These are phyloP conservation scores for Wickerhamiella occidentalis DNA, from an alignment of 805 yeast species.

Conservation along the genomic window DNA sequence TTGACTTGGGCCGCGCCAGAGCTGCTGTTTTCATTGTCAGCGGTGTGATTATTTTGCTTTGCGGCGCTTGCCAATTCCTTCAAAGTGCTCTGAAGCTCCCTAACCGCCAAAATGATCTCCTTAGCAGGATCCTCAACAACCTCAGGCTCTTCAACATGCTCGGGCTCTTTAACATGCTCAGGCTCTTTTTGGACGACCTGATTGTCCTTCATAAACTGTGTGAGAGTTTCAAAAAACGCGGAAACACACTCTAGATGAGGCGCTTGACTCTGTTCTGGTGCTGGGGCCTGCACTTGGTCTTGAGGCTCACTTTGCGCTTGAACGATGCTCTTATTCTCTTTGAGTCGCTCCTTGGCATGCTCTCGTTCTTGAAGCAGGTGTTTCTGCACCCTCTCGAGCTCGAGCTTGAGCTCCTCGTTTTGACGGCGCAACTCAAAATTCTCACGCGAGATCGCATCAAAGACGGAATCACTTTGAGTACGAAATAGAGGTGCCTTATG, in stretches of 20 bases:
- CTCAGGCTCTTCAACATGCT: not conserved
- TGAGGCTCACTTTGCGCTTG: not conserved
- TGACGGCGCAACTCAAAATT: conserved; percentile 3
- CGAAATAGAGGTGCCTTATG: not conserved
- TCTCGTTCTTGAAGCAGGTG: not conserved
- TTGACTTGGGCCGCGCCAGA: no score
- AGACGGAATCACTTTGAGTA: not conserved
- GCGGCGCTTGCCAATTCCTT: not conserved
- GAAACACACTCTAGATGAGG: not conserved
- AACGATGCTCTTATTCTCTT: not conserved
- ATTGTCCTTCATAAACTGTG: not conserved
- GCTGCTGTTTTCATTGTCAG: no score
- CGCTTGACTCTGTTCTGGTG: not conserved
- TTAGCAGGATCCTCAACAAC: not conserved
- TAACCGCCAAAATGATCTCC: not conserved
- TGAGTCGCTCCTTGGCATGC: not conserved
- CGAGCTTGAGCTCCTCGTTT: not conserved
- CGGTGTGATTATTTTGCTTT: no score
- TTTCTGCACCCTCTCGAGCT: not conserved
- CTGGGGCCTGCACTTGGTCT: no score
- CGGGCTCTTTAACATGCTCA: not conserved
- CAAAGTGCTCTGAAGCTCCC: not conserved
- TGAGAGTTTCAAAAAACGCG: not conserved
- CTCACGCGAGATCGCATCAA: not conserved
- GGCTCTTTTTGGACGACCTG: not conserved